Conservation (phyloP, 495 filamentous ascomycete genomes). For the Delitschia confertaspora region DNA sequence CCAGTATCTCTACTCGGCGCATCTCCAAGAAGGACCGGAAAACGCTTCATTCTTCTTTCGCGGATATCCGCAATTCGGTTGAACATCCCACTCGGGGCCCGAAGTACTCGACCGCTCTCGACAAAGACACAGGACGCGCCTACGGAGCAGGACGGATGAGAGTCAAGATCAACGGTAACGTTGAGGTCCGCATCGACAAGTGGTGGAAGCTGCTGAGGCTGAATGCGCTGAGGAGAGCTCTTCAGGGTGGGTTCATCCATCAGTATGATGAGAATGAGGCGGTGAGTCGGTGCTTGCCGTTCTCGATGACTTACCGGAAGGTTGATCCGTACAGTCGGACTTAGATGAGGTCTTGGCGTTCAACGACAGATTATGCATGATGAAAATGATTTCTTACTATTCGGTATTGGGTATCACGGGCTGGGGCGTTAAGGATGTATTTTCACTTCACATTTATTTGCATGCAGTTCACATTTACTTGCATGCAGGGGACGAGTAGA, state of each 20-base stretch:
- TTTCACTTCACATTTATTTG: too few species aligned
- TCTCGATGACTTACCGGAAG: conserved; percentile 19
- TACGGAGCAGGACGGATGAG: conserved; percentile 67
- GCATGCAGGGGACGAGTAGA: too few species aligned
- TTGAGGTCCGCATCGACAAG: conserved; percentile 69
- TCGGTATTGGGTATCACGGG: too few species aligned
- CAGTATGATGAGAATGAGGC: conserved; percentile 78
- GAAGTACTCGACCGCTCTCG: conserved; percentile 60
- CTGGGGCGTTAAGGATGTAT: too few species aligned
- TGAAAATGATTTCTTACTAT: too few species aligned
- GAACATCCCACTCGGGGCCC: conserved; percentile 68
- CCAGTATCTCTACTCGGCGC: conserved; percentile 55
- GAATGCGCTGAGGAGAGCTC: conserved; percentile 62
- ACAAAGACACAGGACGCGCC: conserved; percentile 60
- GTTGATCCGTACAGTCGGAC: too few species aligned
- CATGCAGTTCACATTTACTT: too few species aligned
- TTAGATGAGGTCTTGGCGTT: too few species aligned
- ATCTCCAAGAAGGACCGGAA: conserved; percentile 75
- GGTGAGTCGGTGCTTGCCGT: conserved; percentile 65
- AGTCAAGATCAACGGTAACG: conserved; percentile 62
- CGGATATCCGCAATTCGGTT: conserved; percentile 75
- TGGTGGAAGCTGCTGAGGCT: conserved; percentile 85
- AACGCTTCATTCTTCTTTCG: conserved; percentile 65
- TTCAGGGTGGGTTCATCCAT: conserved; percentile 69
- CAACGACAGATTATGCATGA: too few species aligned